Evolutionary conservation across 257 asterid species (phyloP), one percentile per base, ranked within the genome.

Genomic region (Echites panduratus): DNA sequence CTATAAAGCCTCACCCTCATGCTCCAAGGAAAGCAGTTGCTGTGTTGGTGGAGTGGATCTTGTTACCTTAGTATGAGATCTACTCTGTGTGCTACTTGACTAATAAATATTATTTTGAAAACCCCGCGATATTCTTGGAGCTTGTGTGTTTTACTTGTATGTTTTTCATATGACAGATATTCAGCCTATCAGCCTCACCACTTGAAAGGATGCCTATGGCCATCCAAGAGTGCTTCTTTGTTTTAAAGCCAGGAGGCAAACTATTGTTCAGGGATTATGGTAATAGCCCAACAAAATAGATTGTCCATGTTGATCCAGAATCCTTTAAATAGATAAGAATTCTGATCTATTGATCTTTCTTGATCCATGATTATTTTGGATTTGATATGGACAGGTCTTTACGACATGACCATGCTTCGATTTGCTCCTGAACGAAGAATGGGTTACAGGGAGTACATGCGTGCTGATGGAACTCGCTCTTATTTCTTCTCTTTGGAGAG

Each of bases 331-430:
- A 50, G 38, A 48, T 24, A 19, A 64, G 5, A 13, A 45, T 41
- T 22, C 29, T 38, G 35, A 20, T 22, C 5, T 53, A 5, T 43
- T 76, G 68, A 45, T 20, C 66, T 50, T 54, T 22, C 73, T 48
- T 70, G 66, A 57, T 70, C 45, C 47, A 70, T 68, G 26, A 54
- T 70, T 45, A 20, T 49, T 66, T 3, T 29, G 27, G 62, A 26
- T 69, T 66, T 44, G 32, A 41, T 4, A 9, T 70, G 49, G 17
- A 62, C 86, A 94, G 98, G 98, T 77, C 89, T 91, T 72, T 91
- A 85, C 77, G 98, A 91, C 77, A 91, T 94, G 98, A 94, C 96
- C 62, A 94, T 94, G 98, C 96, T 94, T 81, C 93, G 98, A 32
- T 94, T 91, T 35, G 79, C 81, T 73, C 84, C 90, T 52, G 90